phyloP scores from a whole-genome alignment of 1,284 basidiomycete genomes.

The Ceratobasidium sp. region DNA sequence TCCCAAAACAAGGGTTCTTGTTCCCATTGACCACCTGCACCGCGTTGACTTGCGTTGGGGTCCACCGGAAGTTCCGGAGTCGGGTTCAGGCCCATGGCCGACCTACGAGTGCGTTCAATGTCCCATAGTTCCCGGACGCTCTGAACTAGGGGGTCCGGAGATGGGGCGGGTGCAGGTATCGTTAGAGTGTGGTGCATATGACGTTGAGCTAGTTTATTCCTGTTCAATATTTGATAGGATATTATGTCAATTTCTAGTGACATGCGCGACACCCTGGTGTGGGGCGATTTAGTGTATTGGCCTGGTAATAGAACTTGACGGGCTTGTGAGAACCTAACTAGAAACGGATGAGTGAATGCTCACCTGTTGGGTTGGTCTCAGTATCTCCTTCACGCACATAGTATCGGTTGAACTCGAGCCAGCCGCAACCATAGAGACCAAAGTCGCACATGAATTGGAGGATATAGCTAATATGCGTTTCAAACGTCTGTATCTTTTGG shows the following conservation, averaged over 20 bases:
- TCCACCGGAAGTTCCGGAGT: constrained; percentile 75
- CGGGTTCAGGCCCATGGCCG: constrained; percentile 70
- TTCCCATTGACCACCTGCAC: constrained; percentile 70
- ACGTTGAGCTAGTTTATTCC: constrained; percentile 71
- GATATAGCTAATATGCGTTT: constrained; percentile 89
- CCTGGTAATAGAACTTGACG: constrained; percentile 27
- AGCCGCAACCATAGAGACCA: constrained; percentile 94
- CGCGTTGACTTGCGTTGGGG: constrained; percentile 67
- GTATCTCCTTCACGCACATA: constrained; percentile 61
- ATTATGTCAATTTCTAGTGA: constrained; percentile 86
- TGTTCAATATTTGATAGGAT: constrained; percentile 87
- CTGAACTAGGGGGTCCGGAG: constrained; percentile 81
- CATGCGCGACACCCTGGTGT: constrained; percentile 71
- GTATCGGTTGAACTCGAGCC: constrained; percentile 70
- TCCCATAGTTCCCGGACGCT: constrained; percentile 95
- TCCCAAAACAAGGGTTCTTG: constrained; percentile 73
- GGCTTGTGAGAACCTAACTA: neutral
- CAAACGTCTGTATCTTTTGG: constrained; percentile 81
- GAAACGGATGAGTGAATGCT: neutral
- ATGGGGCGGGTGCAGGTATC: constrained; percentile 63
- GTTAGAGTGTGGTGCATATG: constrained; percentile 78
- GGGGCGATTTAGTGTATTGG: constrained; percentile 57
- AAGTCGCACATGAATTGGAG: constrained; percentile 97
- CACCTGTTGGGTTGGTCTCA: constrained; percentile 47
- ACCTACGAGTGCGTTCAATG: constrained; percentile 82